These are phyloP conservation scores for Chrysoporthe cubensis DNA, from an alignment of 2,329 filamentous ascomycete species.

Conservation along the genomic window DNA sequence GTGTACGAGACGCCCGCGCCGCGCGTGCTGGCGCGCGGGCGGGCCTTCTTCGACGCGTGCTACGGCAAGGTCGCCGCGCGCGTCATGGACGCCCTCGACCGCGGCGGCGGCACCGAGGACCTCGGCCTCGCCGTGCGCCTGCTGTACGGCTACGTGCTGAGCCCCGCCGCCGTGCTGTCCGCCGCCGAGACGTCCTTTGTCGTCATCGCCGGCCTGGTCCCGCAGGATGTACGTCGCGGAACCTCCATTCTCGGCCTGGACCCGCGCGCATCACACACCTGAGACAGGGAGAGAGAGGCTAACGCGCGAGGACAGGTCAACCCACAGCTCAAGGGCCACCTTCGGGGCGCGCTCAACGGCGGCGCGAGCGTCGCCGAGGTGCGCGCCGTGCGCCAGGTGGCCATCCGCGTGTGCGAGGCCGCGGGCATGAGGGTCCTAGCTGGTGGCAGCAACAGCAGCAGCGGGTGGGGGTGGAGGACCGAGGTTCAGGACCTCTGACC, in stretches of 20 bases:
- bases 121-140: slow-evolving; percentile 51
- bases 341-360: slow-evolving; percentile 54
- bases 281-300: slow-evolving; percentile 14
- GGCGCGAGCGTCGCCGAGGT: slow-evolving; percentile 54
- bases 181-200: slow-evolving; percentile 54
- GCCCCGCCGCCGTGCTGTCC: slow-evolving; percentile 50
- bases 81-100: slow-evolving; percentile 53
- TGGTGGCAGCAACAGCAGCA: slow-evolving; percentile 26
- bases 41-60: slow-evolving; percentile 50
- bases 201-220: slow-evolving; percentile 54
- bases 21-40: slow-evolving; percentile 47
- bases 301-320: slow-evolving; percentile 46
- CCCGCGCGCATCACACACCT: slow-evolving; percentile 3
- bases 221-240: slow-evolving; percentile 49
- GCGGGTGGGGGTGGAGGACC: slow-evolving; percentile 51
- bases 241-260: background rate
- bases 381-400: slow-evolving; percentile 49
- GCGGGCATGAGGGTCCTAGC: slow-evolving; percentile 49
- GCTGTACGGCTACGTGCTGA: slow-evolving; percentile 53
- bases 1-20: slow-evolving; percentile 41
- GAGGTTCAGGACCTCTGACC: slow-evolving; percentile 47
- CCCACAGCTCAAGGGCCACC: slow-evolving; percentile 57
- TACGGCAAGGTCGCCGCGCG: slow-evolving; percentile 54
- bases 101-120: slow-evolving; percentile 53
- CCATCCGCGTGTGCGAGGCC: slow-evolving; percentile 51